Conservation (phyloP, 495 filamentous ascomycete species). For the Mycothermus thermophilus region DNA sequence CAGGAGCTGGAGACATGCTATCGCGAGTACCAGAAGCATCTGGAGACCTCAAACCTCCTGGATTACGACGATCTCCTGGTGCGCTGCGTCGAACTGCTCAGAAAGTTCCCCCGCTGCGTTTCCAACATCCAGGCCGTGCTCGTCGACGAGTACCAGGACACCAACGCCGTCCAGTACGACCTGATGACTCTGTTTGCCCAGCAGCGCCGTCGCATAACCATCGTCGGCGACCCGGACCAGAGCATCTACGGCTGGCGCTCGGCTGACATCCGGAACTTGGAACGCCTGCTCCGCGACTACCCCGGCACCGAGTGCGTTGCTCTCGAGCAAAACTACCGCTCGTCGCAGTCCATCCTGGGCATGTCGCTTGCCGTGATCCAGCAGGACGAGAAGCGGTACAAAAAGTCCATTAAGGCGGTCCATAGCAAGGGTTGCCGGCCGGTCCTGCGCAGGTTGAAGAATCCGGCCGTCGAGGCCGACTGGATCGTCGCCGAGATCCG, state of each 20-base stretch:
- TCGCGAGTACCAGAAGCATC: conserved; percentile 59
- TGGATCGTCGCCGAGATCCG: conserved; percentile 87
- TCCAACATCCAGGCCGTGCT: conserved; percentile 82
- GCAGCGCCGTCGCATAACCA: conserved; percentile 58
- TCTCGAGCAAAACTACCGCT: conserved; percentile 93
- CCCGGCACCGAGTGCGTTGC: conserved; percentile 66
- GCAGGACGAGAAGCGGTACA: conserved; percentile 69
- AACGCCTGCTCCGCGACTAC: conserved; percentile 61
- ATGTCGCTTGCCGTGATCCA: conserved; percentile 79
- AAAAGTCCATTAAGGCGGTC: conserved; percentile 65
- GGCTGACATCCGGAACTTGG: conserved; percentile 84
- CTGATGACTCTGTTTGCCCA: conserved; percentile 84
- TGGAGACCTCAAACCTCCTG: conserved; percentile 66
- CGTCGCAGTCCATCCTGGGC: conserved; percentile 74
- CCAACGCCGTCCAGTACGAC: conserved; percentile 89
- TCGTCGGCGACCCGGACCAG: conserved; percentile 95
- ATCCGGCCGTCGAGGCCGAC: conserved; percentile 58
- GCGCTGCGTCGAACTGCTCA: conserved; percentile 69
- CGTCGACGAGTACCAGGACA: conserved; percentile 98
- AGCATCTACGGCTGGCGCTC: conserved; percentile 98
- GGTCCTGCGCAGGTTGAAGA: conserved; percentile 65
- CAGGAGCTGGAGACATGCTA: conserved; percentile 53
- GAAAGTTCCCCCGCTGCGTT: conserved; percentile 67
- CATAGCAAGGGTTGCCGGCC: conserved; percentile 72
- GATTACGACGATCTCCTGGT: conserved; percentile 94